phyloP scores from a whole-genome alignment of 2,329 filamentous ascomycete species.

The Pseudonectria foliicola region DNA sequence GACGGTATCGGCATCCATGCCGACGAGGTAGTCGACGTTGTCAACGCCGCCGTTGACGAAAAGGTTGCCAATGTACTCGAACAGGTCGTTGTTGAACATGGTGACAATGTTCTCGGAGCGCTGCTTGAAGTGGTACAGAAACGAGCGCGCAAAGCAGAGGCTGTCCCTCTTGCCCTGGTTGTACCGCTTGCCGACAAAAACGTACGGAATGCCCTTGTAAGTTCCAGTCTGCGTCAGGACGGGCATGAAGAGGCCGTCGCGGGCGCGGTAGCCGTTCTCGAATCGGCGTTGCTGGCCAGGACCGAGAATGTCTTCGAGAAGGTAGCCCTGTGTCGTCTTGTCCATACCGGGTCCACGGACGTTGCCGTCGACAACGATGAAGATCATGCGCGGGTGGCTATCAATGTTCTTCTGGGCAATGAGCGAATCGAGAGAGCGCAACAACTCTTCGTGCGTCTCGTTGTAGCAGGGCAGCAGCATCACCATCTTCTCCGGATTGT shows the following conservation, averaged over 20 bases:
- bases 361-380: conserved; percentile 42
- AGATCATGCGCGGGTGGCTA: conserved; percentile 34
- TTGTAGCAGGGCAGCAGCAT: conserved; percentile 43
- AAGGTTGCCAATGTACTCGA: conserved; percentile 32
- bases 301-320: conserved; percentile 39
- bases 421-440: conserved; percentile 38
- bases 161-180: conserved; percentile 45
- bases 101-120: conserved; percentile 34
- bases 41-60: conserved; percentile 32
- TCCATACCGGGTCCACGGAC: conserved; percentile 39
- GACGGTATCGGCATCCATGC: conserved; percentile 43
- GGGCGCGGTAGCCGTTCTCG: conserved; percentile 37
- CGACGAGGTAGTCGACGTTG: conserved; percentile 35
- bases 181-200: conserved; percentile 41
- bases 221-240: conserved; percentile 35
- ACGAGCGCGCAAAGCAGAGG: conserved; percentile 41
- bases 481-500: conserved; percentile 36
- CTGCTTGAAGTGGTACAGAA: conserved; percentile 41
- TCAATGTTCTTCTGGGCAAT: conserved; percentile 36
- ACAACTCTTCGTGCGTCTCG: conserved; percentile 37
- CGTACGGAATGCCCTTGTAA: conserved; percentile 39
- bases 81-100: conserved; percentile 39
- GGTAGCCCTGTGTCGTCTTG: conserved; percentile 41
- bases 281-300: conserved; percentile 27
- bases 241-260: conserved; percentile 40